Base-by-base conservation (phyloP, 306 rosid species). In the Abrus precatorius region DNA sequence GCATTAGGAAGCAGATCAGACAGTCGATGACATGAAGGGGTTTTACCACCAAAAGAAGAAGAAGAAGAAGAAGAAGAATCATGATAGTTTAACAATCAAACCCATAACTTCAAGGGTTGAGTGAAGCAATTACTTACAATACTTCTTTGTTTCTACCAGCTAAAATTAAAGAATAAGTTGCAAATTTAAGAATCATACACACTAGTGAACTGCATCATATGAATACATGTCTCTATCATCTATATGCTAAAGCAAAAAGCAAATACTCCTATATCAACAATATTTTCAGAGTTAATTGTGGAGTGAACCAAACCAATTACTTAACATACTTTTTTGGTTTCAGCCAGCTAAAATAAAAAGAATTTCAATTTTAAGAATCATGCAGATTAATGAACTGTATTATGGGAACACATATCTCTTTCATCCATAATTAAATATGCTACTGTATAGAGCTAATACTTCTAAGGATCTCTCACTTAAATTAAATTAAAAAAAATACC, bases 101-200 rank as follows among this genome's bases (percentile, higher is more conserved):
- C 43, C 48, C 12, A 48, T 14, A 48, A 63, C 38, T 49, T 32
- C 13, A 75, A 43, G 34, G 33, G 45, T 30, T 29, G 48, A 33
- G 20, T 60, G 60, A 43, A 41, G 28, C 70, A 30, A 6, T 60
- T 32, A 27, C 6, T 14, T 33, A 44, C 9, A 5, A 4, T 29
- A 30, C 59, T 60, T 9, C 34, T 52, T 53, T 54, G 43, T 74
- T 29, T 74, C 55, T 3, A 43, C 56, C 66, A 57, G 44, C 78
- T 40, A 56, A 56, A 41, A 27, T 41, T 34, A 55, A 73, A 43
- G 8, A 74, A 27, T 7, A 44, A 43, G 5, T 41, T 12, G 44
- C 68, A 57, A 11, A 2, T 54, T 72, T 41, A 72, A 40, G 52
- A 72, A 72, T 2, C 56, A 28, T 12, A 1, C 30, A 57, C 41